phyloP scores from a whole-genome alignment of 2,329 filamentous ascomycete species.

The Penicillium paneum region DNA sequence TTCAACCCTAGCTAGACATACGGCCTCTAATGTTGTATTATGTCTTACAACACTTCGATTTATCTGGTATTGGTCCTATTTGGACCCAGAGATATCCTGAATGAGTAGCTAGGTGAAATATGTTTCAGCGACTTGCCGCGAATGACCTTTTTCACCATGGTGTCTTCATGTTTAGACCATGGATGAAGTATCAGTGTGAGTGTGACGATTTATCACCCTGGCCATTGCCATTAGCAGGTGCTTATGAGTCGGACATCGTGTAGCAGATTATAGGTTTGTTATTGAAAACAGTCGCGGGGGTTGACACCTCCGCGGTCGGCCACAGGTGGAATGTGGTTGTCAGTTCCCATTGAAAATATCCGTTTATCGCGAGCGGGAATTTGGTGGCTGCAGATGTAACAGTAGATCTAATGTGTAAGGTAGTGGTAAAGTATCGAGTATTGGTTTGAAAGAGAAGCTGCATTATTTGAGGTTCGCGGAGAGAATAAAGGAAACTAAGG shows the following conservation, averaged over 20 bases:
- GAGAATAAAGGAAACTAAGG: neutral
- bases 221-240: conserved; percentile 9
- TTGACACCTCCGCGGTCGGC: conserved; percentile 9
- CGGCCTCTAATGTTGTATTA: neutral
- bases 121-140: neutral
- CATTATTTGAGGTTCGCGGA: neutral
- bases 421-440: neutral
- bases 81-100: neutral
- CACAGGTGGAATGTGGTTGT: conserved; percentile 15
- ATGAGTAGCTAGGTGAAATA: neutral
- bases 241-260: conserved; percentile 12
- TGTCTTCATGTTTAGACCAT: neutral
- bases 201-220: conserved; percentile 3
- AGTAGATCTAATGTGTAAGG: neutral
- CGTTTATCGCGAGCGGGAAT: conserved; percentile 13
- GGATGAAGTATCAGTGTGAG: conserved; percentile 3
- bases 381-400: conserved; percentile 3
- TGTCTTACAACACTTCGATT: conserved; percentile 12
- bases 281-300: conserved; percentile 1
- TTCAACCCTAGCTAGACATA: neutral
- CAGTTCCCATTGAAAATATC: conserved; percentile 14
- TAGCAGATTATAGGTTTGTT: conserved; percentile 10
- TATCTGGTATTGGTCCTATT: neutral
- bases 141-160: neutral
- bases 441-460: too few relatives aligned